Conservation (phyloP, 345 rosid genomes). For the Ceriops zippeliana region DNA sequence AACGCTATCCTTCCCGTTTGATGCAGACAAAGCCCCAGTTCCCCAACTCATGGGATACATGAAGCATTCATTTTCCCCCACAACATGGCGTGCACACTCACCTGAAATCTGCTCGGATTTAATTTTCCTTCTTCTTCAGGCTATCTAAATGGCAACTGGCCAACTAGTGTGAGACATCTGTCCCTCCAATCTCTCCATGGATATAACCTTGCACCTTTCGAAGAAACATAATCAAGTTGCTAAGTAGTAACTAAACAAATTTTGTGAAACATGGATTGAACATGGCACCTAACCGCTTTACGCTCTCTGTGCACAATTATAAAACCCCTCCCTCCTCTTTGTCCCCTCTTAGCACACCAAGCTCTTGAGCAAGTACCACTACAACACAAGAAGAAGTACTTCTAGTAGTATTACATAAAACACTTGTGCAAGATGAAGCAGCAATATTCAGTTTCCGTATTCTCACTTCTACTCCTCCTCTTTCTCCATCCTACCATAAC, state of each 20-base stretch:
- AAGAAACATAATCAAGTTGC: neutral
- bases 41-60: neutral
- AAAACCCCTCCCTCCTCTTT: neutral
- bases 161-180: neutral
- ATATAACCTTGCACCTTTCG: neutral
- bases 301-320: neutral
- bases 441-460: neutral
- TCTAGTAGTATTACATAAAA: neutral
- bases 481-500: neutral
- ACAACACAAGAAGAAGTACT: neutral
- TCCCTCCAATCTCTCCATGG: neutral
- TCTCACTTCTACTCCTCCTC: slow-evolving; percentile 3
- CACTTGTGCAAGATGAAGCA: neutral
- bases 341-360: neutral
- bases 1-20: neutral
- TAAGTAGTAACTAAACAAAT: neutral
- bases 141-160: neutral
- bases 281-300: neutral
- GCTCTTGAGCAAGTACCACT: neutral
- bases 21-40: neutral
- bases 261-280: neutral
- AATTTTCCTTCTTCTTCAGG: neutral
- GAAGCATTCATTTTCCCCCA: neutral
- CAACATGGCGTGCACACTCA: neutral
- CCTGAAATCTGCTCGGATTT: neutral